Evolutionary conservation across 1,139 yeast genomes (phyloP).

Genomic region (Sugiyamaella xylanicola): DNA sequence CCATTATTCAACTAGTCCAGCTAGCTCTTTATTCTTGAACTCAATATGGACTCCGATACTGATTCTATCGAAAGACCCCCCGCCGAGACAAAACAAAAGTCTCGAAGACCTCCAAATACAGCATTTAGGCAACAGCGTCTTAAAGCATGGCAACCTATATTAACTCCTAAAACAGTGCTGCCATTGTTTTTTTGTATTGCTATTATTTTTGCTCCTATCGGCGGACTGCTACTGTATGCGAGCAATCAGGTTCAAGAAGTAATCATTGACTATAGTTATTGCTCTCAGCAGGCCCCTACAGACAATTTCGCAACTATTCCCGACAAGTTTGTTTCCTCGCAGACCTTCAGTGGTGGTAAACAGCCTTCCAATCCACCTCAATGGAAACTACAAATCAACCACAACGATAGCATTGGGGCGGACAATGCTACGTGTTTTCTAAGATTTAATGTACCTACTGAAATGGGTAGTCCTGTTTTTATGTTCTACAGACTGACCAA

Average conservation of each 20-base stretch:
- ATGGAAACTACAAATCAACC: conserved; percentile 62
- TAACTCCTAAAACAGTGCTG: conserved; percentile 86
- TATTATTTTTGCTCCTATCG: conserved; percentile 84
- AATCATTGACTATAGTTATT: conserved; percentile 76
- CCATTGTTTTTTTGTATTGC: conserved; percentile 78
- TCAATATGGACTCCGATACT: conserved; percentile 15
- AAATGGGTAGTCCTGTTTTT: conserved; percentile 73
- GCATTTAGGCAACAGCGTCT: conserved; percentile 52
- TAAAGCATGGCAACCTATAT: conserved; percentile 68
- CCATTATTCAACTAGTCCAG: no score
- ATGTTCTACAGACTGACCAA: conserved; percentile 79
- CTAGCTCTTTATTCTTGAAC: neutral
- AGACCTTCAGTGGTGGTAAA: conserved; percentile 50
- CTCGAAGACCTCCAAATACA: conserved; percentile 47
- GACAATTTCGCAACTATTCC: conserved; percentile 65
- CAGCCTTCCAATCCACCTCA: conserved; percentile 48
- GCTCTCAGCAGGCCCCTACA: conserved; percentile 60
- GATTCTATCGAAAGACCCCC: conserved; percentile 18
- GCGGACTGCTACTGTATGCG: conserved; percentile 87
- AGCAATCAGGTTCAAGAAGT: conserved; percentile 76
- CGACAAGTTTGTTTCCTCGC: conserved; percentile 50
- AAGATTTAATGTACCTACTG: conserved; percentile 76
- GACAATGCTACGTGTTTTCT: conserved; percentile 52
- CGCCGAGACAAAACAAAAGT: conserved; percentile 35
- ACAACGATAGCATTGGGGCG: conserved; percentile 22